These are phyloP conservation scores for Colletotrichum graminicola DNA, from an alignment of 2,329 filamentous ascomycete species.

Conservation along the genomic window DNA sequence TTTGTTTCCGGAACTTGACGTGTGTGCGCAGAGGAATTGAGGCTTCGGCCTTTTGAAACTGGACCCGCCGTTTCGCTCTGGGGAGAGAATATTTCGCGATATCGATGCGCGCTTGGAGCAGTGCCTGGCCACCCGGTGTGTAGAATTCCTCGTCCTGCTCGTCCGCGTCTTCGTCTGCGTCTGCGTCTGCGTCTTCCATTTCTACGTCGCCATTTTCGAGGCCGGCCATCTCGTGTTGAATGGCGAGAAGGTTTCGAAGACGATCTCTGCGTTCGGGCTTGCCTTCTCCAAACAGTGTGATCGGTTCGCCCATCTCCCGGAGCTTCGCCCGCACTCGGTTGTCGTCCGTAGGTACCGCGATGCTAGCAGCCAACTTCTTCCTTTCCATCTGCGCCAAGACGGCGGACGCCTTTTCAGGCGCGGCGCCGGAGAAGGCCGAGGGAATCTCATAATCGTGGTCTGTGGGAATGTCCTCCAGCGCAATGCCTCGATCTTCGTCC, in stretches of 20 bases:
- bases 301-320: slow-evolving; percentile 89
- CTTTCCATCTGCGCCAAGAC: slow-evolving; percentile 90
- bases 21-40: slow-evolving; percentile 89
- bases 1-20: slow-evolving; percentile 88
- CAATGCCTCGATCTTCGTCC: slow-evolving; percentile 56
- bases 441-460: slow-evolving; percentile 91
- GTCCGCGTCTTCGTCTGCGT: slow-evolving; percentile 63
- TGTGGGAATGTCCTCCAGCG: slow-evolving; percentile 64
- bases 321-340: slow-evolving; percentile 83
- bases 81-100: slow-evolving; percentile 89
- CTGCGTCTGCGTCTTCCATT: slow-evolving; percentile 68
- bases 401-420: slow-evolving; percentile 85
- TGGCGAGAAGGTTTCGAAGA: slow-evolving; percentile 82
- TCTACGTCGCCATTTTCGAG: slow-evolving; percentile 69
- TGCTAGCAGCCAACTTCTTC: slow-evolving; percentile 87
- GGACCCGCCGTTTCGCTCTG: slow-evolving; percentile 80
- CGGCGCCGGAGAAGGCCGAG: slow-evolving; percentile 72
- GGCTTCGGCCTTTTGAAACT: slow-evolving; percentile 83
- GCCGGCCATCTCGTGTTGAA: slow-evolving; percentile 74
- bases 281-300: slow-evolving; percentile 94
- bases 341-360: slow-evolving; percentile 95
- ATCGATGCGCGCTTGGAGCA: slow-evolving; percentile 80
- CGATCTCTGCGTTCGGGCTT: slow-evolving; percentile 87
- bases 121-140: slow-evolving; percentile 80
- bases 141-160: slow-evolving; percentile 94